Evolutionary conservation across 2,329 filamentous ascomycete species (phyloP).

Genomic region (Parascedosporium putredinis): DNA sequence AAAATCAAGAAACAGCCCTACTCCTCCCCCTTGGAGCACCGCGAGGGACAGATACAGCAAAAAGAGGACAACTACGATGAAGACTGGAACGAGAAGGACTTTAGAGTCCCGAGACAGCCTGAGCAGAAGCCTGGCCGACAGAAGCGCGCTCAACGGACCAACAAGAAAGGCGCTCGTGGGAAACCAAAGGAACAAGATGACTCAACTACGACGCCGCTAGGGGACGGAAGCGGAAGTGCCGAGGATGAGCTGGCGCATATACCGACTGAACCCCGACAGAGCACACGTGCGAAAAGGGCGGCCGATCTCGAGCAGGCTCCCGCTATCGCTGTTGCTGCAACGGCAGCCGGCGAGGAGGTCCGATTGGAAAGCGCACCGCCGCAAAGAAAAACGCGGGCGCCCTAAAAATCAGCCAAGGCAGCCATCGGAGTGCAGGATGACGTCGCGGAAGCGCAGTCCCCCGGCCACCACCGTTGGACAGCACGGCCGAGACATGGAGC

Average conservation of each 20-base stretch:
- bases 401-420: neutral
- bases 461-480: too few relatives aligned
- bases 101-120: neutral
- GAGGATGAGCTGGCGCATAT: slow-evolving; percentile 8
- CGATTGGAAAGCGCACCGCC: slow-evolving; percentile 2
- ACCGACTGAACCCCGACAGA: slow-evolving; percentile 2
- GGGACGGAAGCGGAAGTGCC: neutral
- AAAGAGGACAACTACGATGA: slow-evolving; percentile 9
- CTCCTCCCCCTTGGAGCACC: too few relatives aligned
- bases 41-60: neutral
- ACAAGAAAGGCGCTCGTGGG: neutral
- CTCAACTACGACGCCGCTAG: neutral
- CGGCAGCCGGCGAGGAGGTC: neutral
- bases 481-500: too few relatives aligned
- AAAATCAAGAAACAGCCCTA: too few relatives aligned
- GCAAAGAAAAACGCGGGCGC: neutral
- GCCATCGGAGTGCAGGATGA: neutral
- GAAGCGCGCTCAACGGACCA: slow-evolving; percentile 5
- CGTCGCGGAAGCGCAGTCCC: neutral
- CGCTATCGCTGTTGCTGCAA: too few relatives aligned
- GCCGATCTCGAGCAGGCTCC: slow-evolving; percentile 2
- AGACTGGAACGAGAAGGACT: slow-evolving; percentile 6
- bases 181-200: neutral
- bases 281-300: slow-evolving; percentile 11
- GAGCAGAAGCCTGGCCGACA: slow-evolving; percentile 1